Base-by-base conservation (phyloP, 139 green algal genomes). In the Chlamydomonas schloesseri region DNA sequence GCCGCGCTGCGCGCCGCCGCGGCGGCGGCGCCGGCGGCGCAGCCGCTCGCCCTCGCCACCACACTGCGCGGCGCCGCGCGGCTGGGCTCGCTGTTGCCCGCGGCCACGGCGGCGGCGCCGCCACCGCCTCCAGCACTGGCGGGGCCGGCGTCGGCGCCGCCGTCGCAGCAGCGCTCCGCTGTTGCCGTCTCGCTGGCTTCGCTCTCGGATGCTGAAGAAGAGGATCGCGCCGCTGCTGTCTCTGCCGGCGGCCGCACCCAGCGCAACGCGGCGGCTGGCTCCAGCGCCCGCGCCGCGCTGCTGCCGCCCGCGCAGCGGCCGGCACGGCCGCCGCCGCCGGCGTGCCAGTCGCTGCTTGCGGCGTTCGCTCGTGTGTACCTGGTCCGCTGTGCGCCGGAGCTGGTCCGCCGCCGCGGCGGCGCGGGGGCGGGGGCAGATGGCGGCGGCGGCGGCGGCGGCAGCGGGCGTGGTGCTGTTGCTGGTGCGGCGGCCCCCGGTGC, bases 31-130 rank as follows among this genome's bases (percentile, higher is more conserved):
- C 79, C 20, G 2, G 20, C 31, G 1, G 65, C 79, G 47, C 65
- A n/a, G 65, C 79, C 79, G 65, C 79, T 85, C 65, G 79, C 79
- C 3, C 79, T 85, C 3, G 79, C 79, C 5, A 85, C 79, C 17
- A 85, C 79, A 23, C 29, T 85, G n/a, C 65, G n/a, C 5, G 79
- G 79, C 50, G 79, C 79, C 11, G 79, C 79, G 46, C 11, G 71
- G 46, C 46, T 78, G 71, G 46, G 28, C 17, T 11, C 13, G 3
- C 1, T 64, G 23, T n/a, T 42, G 33, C 33, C 33, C 9, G 4
- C 18, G 26, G 28, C 36, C 28, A 5, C 28, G 64, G 9, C 64
- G 64, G 64, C 64, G 64, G 9, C 64, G 64, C 9, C 15, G 28
- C 28, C 28, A 36, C 3, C 29, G 64, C 28, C 64, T 24, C 11